Conservation (phyloP, 2,329 filamentous ascomycete genomes). For the Clarireedia homoeocarpa region DNA sequence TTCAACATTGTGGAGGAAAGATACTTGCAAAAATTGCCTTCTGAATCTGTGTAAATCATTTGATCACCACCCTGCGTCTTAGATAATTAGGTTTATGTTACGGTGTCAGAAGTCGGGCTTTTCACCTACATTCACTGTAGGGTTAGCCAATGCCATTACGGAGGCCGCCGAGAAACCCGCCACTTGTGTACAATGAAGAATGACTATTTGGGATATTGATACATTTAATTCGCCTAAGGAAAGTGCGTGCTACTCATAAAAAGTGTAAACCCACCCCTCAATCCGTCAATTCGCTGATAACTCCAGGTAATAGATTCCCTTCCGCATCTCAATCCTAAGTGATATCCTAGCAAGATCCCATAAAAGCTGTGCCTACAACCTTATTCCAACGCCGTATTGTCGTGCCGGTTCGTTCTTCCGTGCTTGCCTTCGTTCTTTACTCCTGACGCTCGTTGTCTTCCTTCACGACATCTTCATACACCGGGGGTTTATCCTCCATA, state of each 20-base stretch:
- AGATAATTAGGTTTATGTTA: no score
- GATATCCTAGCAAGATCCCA: not conserved
- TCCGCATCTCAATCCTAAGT: not conserved
- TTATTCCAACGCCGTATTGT: not conserved
- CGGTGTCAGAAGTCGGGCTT: no score
- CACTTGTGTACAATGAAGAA: not conserved
- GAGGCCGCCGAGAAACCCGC: not conserved
- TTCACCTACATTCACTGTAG: no score
- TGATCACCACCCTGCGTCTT: no score
- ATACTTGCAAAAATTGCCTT: no score
- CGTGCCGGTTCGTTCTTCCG: not conserved
- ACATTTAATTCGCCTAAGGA: not conserved
- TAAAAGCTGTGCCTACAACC: not conserved
- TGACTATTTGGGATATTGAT: conserved; percentile 1
- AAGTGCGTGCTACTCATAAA: not conserved
- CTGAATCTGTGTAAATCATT: no score
- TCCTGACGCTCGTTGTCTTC: conserved; percentile 15
- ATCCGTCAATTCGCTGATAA: not conserved
- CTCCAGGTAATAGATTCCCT: not conserved
- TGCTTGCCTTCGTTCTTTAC: not conserved
- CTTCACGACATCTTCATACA: conserved; percentile 21
- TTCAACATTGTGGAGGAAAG: no score
- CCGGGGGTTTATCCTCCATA: conserved; percentile 24
- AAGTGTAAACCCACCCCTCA: not conserved
- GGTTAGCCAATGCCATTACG: no score